Percentiles rank a stretch among this genome's conserved stretches.
phyloP scores from a whole-genome alignment of 1,284 basidiomycete genomes.

The Cryptococcus jaspeensis region DNA sequence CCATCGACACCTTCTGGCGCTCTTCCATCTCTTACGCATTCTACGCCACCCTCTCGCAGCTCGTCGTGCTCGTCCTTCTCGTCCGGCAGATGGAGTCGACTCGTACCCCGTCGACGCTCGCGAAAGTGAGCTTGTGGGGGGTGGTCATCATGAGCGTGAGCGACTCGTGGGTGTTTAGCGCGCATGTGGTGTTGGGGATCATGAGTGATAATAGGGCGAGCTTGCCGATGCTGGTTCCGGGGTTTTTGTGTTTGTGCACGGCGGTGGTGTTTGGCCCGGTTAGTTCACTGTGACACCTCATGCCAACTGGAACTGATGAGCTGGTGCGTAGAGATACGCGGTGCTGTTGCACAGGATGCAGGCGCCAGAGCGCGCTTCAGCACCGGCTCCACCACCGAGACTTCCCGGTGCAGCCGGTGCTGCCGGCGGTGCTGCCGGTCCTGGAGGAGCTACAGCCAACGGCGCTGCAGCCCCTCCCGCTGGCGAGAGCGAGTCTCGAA shows the following conservation, averaged over 20 bases:
- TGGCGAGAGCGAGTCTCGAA: conserved; percentile 4
- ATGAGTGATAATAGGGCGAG: conserved; percentile 74
- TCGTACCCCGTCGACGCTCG: conserved; percentile 73
- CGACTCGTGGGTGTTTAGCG: conserved; percentile 77
- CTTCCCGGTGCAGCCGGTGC: conserved; percentile 18
- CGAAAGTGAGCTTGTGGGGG: conserved; percentile 74
- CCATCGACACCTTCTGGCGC: conserved; percentile 67
- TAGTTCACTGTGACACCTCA: conserved; percentile 12
- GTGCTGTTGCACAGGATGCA: conserved; percentile 77
- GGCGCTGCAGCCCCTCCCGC: conserved; percentile 22
- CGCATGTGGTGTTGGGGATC: conserved; percentile 79
- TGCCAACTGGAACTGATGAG: not conserved
- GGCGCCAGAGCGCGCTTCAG: conserved; percentile 64
- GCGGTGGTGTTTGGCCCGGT: conserved; percentile 51
- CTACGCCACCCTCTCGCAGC: conserved; percentile 64
- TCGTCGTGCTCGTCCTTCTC: conserved; percentile 65
- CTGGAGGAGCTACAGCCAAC: too few species aligned
- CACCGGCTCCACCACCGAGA: conserved; percentile 32
- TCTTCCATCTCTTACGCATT: conserved; percentile 57
- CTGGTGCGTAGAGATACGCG: conserved; percentile 66
- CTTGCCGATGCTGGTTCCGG: conserved; percentile 73
- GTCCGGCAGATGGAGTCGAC: conserved; percentile 70
- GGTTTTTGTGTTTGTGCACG: conserved; percentile 61
- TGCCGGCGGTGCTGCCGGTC: too few species aligned
- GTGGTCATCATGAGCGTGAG: conserved; percentile 73